These are phyloP conservation scores for Chrysanthemum lavandulifolium DNA, from an alignment of 129 eudicot species.

Conservation along the genomic window DNA sequence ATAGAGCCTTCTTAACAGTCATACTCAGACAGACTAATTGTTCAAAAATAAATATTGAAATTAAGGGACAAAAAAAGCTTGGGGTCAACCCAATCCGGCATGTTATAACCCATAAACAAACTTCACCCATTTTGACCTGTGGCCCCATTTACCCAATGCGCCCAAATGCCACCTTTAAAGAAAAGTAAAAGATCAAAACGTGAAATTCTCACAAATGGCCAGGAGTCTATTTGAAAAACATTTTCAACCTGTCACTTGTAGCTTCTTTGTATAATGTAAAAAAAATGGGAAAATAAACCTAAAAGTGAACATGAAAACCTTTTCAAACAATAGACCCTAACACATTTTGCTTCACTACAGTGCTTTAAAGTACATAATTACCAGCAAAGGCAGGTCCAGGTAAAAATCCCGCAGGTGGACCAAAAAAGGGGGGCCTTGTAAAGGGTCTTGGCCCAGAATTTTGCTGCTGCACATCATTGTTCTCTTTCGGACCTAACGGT, in stretches of 20 bases:
- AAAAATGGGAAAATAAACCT: slow-evolving; percentile 1
- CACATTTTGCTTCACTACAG: neutral
- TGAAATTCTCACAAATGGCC: slow-evolving; percentile 6
- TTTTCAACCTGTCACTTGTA: slow-evolving; percentile 4
- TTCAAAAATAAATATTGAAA: too few species aligned
- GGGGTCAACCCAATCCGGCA: too few species aligned
- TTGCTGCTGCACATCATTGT: slow-evolving; percentile 41
- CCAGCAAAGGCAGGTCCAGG: slow-evolving; percentile 70
- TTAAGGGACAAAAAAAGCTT: too few species aligned
- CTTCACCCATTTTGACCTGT: too few species aligned
- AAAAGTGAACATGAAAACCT: neutral
- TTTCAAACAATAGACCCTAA: neutral
- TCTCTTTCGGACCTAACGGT: slow-evolving; percentile 47
- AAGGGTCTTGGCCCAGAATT: slow-evolving; percentile 65
- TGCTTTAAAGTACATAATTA: slow-evolving; percentile 25
- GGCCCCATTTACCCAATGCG: too few species aligned
- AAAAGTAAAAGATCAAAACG: slow-evolving; percentile 7
- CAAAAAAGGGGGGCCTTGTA: slow-evolving; percentile 62
- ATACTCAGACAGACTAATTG: too few species aligned
- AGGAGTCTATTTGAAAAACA: neutral
- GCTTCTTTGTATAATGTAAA: neutral
- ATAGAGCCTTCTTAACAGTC: too few species aligned
- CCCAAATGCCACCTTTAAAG: too few species aligned
- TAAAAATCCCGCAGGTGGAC: slow-evolving; percentile 61
- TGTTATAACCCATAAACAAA: too few species aligned